Evolutionary conservation across 345 rosid species (phyloP).

Genomic region (Hibiscus syriacus): DNA sequence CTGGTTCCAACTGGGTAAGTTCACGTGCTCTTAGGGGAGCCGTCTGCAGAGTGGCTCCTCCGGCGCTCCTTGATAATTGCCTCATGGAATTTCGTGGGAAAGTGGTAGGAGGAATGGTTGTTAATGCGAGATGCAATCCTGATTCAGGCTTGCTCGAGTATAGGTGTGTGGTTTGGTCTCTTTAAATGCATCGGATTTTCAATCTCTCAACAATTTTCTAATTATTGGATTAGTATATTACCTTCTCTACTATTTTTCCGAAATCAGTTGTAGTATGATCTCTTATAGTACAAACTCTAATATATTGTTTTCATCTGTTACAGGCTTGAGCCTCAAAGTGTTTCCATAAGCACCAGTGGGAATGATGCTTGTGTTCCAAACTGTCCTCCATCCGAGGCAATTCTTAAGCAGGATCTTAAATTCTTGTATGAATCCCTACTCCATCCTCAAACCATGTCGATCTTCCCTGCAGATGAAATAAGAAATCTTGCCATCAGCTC

Average conservation of each 20-base stretch:
- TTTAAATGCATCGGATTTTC: background rate
- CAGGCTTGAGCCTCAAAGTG: conserved; percentile 48
- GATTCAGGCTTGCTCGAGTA: conserved; percentile 43
- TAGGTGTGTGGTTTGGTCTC: conserved; percentile 30
- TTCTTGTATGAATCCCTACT: conserved; percentile 39
- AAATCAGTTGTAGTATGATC: background rate
- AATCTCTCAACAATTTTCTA: background rate
- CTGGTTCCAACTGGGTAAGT: conserved; percentile 59
- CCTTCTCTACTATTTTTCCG: background rate
- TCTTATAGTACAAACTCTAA: background rate
- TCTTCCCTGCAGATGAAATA: conserved; percentile 21
- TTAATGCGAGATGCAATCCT: conserved; percentile 35
- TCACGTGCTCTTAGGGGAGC: conserved; percentile 56
- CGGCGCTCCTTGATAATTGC: conserved; percentile 51
- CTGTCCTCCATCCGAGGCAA: conserved; percentile 43
- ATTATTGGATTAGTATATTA: background rate
- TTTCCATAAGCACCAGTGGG: background rate
- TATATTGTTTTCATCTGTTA: conserved; percentile 8
- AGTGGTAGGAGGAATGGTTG: conserved; percentile 36
- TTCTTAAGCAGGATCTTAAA: conserved; percentile 38
- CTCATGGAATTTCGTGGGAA: conserved; percentile 49
- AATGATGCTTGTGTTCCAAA: conserved; percentile 14
- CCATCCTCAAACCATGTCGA: conserved; percentile 32
- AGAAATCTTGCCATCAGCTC: conserved; percentile 23
- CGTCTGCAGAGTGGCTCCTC: conserved; percentile 41